Conservation (phyloP, 106 monocot species). For the Ottelia alismoides region DNA sequence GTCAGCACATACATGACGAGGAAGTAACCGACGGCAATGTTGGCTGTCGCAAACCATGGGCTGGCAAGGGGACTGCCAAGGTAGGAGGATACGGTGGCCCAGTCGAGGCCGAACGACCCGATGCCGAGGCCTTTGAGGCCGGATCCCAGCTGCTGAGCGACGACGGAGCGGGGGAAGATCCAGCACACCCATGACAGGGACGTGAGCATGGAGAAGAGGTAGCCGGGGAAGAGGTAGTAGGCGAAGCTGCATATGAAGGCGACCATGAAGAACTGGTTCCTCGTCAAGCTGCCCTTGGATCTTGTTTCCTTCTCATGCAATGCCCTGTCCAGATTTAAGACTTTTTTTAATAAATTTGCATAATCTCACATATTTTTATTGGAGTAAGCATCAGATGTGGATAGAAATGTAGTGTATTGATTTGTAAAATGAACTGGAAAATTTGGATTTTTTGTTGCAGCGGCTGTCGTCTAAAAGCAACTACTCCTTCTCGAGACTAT, state of each 20-base stretch:
- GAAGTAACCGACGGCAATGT: constrained; percentile 55
- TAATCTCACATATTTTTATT: too few relatives aligned
- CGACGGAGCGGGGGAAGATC: constrained; percentile 52
- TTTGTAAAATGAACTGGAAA: too few relatives aligned
- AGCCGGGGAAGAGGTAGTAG: constrained; percentile 75
- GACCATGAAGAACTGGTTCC: constrained; percentile 75
- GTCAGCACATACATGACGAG: constrained; percentile 63
- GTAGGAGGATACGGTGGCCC: constrained; percentile 68
- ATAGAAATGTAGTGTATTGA: too few relatives aligned
- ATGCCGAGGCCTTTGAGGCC: constrained; percentile 69
- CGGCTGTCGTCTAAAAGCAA: too few relatives aligned
- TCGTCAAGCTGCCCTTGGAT: constrained; percentile 28
- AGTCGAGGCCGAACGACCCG: constrained; percentile 71
- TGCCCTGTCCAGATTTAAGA: too few relatives aligned
- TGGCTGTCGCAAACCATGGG: constrained; percentile 88
- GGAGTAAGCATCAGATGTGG: too few relatives aligned
- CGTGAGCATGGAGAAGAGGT: constrained; percentile 73
- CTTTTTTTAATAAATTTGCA: too few relatives aligned
- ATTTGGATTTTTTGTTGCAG: too few relatives aligned
- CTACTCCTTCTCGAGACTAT: too few relatives aligned
- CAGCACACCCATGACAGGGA: constrained; percentile 90
- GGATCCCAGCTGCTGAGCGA: constrained; percentile 80
- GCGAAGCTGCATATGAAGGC: constrained; percentile 89
- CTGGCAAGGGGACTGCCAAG: constrained; percentile 86
- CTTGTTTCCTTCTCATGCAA: constrained; percentile 77